Base-by-base conservation (phyloP, 352 stramenopile genomes). In the Phytophthora fragariaefolia region DNA sequence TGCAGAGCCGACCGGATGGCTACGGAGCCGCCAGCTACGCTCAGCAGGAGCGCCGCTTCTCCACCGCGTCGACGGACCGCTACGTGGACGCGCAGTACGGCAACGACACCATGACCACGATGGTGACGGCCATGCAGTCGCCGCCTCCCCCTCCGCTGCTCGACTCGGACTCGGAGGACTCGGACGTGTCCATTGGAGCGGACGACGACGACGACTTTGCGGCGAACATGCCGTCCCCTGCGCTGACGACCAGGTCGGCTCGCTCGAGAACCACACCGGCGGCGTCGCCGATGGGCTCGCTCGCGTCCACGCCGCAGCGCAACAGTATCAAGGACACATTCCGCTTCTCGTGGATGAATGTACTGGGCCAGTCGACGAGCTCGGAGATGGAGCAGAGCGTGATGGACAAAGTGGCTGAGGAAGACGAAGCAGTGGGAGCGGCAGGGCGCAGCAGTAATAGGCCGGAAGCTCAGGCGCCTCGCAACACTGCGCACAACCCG, bases 311-410 rank as follows among this genome's bases (percentile, higher is more conserved):
- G 18, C 38, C 59, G 15, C 51, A 66, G 24, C 66, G 75, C 3
- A 77, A 72, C 57, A 87, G 73, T 45, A 53, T 85, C 9, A 78
- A 83, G 36, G 73, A 85, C 12, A 64, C 51, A 12, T 71, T 83
- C 32, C 80, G 80, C 7, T 90, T 86, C 45, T 86, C 83, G 43
- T 94, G 83, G 85, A 76, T 83, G 38, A 85, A 83, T 27, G 72
- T 83, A 34, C 27, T 82, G 23, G 78, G 79, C n/a, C 71, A 79
- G 36, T 83, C 80, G 9, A 80, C 77, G 2, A 77, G 73, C 24
- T 85, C 71, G 28, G 75, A 87, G 27, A 59, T 65, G 32, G 58
- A 51, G 9, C 61, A 75, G 32, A 73, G 47, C 12, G 64, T 49
- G 1, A 61, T 78, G 46, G 74, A 71, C 10, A 58, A 75, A 49